Evolutionary conservation across 495 filamentous ascomycete species (phyloP).

Genomic region (Amniculicola lignicola): DNA sequence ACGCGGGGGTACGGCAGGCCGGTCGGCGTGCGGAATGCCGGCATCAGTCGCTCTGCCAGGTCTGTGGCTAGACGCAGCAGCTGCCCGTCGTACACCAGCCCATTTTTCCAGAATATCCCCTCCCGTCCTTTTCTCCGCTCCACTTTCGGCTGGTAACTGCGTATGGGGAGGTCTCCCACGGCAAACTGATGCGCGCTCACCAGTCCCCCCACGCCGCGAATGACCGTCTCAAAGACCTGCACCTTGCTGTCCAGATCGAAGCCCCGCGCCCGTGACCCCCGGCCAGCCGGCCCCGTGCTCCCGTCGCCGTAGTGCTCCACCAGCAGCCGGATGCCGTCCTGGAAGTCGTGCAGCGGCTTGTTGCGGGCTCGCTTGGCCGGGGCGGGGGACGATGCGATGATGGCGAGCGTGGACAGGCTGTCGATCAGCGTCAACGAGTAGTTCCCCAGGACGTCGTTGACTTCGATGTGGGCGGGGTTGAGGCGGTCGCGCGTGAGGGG

Average conservation of each 20-base stretch:
- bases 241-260: slow-evolving; percentile 98
- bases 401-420: slow-evolving; percentile 87
- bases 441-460: slow-evolving; percentile 95
- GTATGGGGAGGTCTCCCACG: slow-evolving; percentile 79
- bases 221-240: slow-evolving; percentile 96
- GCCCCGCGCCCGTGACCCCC: slow-evolving; percentile 71
- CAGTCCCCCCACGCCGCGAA: slow-evolving; percentile 86
- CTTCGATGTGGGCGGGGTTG: slow-evolving; percentile 76
- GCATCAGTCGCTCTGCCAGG: slow-evolving; percentile 75
- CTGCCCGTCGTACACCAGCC: slow-evolving; percentile 85
- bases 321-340: slow-evolving; percentile 71
- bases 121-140: slow-evolving; percentile 45
- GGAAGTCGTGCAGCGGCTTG: slow-evolving; percentile 70
- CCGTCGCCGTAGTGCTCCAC: slow-evolving; percentile 88
- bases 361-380: slow-evolving; percentile 49
- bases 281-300: slow-evolving; percentile 61
- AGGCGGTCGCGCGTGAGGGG: slow-evolving; percentile 77
- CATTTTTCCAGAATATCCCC: slow-evolving; percentile 69
- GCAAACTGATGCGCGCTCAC: slow-evolving; percentile 93
- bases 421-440: slow-evolving; percentile 95
- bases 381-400: slow-evolving; percentile 65
- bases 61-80: slow-evolving; percentile 81
- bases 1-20: slow-evolving; percentile 93
- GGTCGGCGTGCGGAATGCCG: slow-evolving; percentile 84
- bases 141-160: slow-evolving; percentile 58